Evolutionary conservation across 768 basidiomycete species (phyloP), one percentile per base, ranked within the genome.

Genomic region (Suillus discolor): DNA sequence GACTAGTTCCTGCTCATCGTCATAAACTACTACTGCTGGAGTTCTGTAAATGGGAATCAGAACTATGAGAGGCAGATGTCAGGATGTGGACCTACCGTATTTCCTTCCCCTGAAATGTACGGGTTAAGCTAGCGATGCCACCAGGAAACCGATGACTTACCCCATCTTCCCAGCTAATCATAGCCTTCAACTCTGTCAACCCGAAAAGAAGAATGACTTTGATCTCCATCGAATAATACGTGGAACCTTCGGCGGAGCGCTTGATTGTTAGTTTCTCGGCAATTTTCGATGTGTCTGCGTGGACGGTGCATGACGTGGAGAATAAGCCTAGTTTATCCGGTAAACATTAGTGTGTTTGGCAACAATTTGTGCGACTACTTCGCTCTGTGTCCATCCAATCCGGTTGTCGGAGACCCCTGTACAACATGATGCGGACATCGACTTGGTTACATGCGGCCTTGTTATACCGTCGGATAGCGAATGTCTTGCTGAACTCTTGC

Each of bases 181-280:
- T 82, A 0, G 85, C 85, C 65, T 79, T 81, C 66, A 87, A 70
- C 66, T 87, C 86, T 3, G 85, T 86, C 55, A 83, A 67, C 6
- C 86, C 86, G 63, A 87, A 85, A 7, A 82, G 72, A 28, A 87
- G 66, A 11, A 86, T 74, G 6, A 87, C 65, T 12, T 72, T 74
- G 61, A 76, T 67, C 18, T 76, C 76, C 49, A 76, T 63, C 20
- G 65, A 64, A n/a, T 68, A 74, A 51, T 77, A 76, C 68, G 57
- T 7, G 28, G 65, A 47, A 5, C 74, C 76, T 4, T 77, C 70
- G 0, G 66, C 25, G 6, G 74, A 63, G 15, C 69, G 69, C 63
- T 42, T 71, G 11, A 70, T 66, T 3, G 62, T 42, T 38, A 78
- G 67, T 49, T 68, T 70, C 63, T 62, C 70, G 25, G 75, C 74